phyloP scores from a whole-genome alignment of 2,329 filamentous ascomycete genomes.

The Aspergillus carbonarius region DNA sequence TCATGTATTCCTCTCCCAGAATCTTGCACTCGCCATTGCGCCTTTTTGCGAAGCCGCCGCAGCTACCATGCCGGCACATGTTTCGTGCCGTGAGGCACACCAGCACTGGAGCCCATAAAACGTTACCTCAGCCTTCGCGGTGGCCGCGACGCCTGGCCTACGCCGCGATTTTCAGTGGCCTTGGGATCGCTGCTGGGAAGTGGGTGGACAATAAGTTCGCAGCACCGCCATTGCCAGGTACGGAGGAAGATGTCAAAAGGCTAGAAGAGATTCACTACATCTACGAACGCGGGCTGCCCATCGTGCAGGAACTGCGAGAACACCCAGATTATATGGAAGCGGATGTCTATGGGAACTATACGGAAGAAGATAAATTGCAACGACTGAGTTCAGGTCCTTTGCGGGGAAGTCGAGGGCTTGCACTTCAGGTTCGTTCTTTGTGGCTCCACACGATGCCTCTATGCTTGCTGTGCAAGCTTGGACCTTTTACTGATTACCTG shows the following conservation, averaged over 20 bases:
- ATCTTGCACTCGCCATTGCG: conserved; percentile 24
- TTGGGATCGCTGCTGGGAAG: conserved; percentile 32
- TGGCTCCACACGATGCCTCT: neutral
- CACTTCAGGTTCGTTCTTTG: conserved; percentile 38
- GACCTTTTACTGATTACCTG: conserved; percentile 16
- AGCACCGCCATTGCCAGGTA: conserved; percentile 33
- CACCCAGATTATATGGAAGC: conserved; percentile 42
- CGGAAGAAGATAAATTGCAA: conserved; percentile 33
- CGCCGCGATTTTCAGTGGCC: conserved; percentile 32
- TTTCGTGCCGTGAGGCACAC: conserved; percentile 17
- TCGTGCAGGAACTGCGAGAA: conserved; percentile 39
- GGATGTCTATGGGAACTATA: conserved; percentile 38
- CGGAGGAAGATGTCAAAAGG: conserved; percentile 32
- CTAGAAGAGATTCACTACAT: conserved; percentile 30
- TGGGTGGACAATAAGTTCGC: conserved; percentile 23
- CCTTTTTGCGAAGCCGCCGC: conserved; percentile 3
- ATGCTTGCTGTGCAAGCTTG: neutral
- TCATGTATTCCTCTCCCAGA: conserved; percentile 28
- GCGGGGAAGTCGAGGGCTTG: conserved; percentile 41
- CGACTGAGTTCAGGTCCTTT: conserved; percentile 42
- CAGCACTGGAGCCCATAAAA: conserved; percentile 21
- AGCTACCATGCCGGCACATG: conserved; percentile 4
- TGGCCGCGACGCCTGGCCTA: conserved; percentile 40
- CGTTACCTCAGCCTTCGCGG: conserved; percentile 23
- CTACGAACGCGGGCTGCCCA: conserved; percentile 35